A percentile compares a stretch with the other conserved stretches of the same genome.
phyloP scores from a whole-genome alignment of 768 basidiomycete species.

The Paxillus rubicundulus region DNA sequence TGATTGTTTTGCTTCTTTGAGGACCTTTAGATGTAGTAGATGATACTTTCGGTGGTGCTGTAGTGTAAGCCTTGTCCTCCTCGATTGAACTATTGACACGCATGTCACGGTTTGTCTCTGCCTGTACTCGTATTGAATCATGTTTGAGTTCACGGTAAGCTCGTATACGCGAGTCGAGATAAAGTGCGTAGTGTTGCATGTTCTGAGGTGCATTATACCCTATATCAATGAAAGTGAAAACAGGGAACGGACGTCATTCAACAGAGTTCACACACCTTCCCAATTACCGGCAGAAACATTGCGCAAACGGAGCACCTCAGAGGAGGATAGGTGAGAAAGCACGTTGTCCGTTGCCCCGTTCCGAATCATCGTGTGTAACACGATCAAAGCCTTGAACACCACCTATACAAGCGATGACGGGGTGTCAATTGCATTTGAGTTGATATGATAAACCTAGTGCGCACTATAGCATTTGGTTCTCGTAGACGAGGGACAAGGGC shows the following conservation, averaged over 20 bases:
- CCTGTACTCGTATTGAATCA: slow-evolving; percentile 90
- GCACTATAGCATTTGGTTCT: slow-evolving; percentile 88
- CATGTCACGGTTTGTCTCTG: slow-evolving; percentile 87
- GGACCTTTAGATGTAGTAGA: slow-evolving; percentile 38
- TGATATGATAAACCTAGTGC: slow-evolving; percentile 26
- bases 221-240: slow-evolving; percentile 26
- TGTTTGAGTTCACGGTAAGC: slow-evolving; percentile 91
- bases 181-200: slow-evolving; percentile 81
- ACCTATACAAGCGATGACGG: slow-evolving; percentile 47
- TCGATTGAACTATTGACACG: slow-evolving; percentile 62
- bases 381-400: slow-evolving; percentile 97
- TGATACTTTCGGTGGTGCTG: slow-evolving; percentile 28
- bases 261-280: slow-evolving; percentile 63
- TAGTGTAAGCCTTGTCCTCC: slow-evolving; percentile 45
- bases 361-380: slow-evolving; percentile 94
- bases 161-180: slow-evolving; percentile 84
- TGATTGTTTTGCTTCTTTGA: slow-evolving; percentile 70
- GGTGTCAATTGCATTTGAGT: background rate
- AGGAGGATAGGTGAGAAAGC: slow-evolving; percentile 74
- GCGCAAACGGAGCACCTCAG: slow-evolving; percentile 76
- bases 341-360: slow-evolving; percentile 96
- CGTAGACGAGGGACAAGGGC: slow-evolving; percentile 80
- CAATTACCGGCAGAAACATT: slow-evolving; percentile 80
- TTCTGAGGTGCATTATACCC: slow-evolving; percentile 87
- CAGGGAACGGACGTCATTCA: background rate